Evolutionary conservation across 352 stramenopile species (phyloP).

Genomic region (Phytophthora nicotianae): DNA sequence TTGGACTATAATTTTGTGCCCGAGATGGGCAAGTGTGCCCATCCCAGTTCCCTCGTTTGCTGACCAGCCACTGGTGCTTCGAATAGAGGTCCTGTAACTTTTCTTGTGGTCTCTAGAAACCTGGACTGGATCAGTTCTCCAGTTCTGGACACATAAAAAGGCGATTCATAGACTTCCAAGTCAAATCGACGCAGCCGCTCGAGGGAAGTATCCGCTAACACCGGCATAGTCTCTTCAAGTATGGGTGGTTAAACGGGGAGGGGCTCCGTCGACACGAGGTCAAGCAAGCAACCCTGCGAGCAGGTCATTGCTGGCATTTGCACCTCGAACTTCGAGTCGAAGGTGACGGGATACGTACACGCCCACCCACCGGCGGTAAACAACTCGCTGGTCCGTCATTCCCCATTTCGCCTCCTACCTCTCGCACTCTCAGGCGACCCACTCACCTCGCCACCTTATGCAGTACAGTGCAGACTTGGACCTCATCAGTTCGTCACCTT

Average conservation of each 20-base stretch:
- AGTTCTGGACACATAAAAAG: conserved; percentile 10
- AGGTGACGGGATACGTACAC: conserved; percentile 1
- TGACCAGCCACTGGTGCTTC: conserved; percentile 13
- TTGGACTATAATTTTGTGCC: conserved; percentile 1
- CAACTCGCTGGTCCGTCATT: conserved; percentile 12
- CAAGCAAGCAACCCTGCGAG: conserved; percentile 27
- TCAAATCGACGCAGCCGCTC: conserved; percentile 2
- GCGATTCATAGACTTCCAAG: conserved; percentile 16
- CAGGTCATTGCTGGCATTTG: conserved; percentile 3
- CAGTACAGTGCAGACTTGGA: conserved; percentile 21
- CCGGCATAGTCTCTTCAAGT: conserved; percentile 8
- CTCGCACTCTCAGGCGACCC: conserved; percentile 2
- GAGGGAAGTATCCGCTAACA: background rate
- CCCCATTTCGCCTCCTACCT: conserved; percentile 21
- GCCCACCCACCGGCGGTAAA: conserved; percentile 18
- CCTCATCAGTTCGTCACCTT: conserved; percentile 27
- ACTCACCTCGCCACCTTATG: conserved; percentile 14
- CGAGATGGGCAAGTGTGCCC: conserved; percentile 8
- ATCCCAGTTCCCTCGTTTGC: conserved; percentile 1
- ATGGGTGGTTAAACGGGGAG: conserved; percentile 7
- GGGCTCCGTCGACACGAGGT: conserved; percentile 18
- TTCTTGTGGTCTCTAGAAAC: conserved; percentile 39
- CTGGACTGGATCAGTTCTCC: too few species aligned
- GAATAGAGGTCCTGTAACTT: conserved; percentile 5
- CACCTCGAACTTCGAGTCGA: too few species aligned